Percentiles rank a stretch among this genome's conserved stretches.
These are phyloP conservation scores for Aspergillus ostianus DNA, from an alignment of 495 filamentous ascomycete species.

Conservation along the genomic window DNA sequence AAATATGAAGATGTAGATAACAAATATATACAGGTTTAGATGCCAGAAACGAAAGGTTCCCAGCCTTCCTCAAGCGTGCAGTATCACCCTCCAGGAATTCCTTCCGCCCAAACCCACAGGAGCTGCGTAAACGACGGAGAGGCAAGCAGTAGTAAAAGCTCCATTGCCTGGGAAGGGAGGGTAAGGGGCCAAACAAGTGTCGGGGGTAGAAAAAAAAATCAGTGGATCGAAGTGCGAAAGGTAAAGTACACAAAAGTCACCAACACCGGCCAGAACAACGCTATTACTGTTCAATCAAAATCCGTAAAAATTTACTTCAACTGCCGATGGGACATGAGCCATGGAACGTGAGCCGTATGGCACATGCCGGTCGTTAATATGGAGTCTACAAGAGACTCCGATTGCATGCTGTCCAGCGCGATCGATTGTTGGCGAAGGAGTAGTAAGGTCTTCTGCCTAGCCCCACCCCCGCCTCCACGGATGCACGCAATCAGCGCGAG, in stretches of 20 bases:
- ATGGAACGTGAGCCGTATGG: slow-evolving; percentile 38
- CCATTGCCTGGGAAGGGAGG: neutral
- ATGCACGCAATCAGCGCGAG: neutral
- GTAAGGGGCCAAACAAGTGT: neutral
- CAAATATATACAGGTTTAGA: slow-evolving; percentile 22
- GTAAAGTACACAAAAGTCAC: slow-evolving; percentile 25
- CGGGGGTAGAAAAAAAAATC: slow-evolving; percentile 10
- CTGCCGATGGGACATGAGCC: slow-evolving; percentile 37
- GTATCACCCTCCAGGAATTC: neutral
- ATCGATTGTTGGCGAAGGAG: neutral
- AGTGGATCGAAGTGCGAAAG: slow-evolving; percentile 1
- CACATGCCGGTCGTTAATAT: slow-evolving; percentile 25
- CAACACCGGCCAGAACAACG: slow-evolving; percentile 28
- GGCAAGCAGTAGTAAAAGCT: neutral
- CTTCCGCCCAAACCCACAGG: slow-evolving; percentile 5
- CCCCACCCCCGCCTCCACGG: neutral
- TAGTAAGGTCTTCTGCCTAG: neutral
- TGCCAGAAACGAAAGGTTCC: slow-evolving; percentile 4
- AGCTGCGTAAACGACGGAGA: neutral
- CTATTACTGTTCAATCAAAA: slow-evolving; percentile 12
- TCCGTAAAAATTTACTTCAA: slow-evolving; percentile 9
- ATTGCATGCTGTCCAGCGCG: neutral
- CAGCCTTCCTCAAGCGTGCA: slow-evolving; percentile 1
- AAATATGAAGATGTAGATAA: slow-evolving; percentile 7
- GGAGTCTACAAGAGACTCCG: neutral